Conservation (phyloP, 1,139 yeast genomes). For the Yamadazyma pseudoaaseri region DNA sequence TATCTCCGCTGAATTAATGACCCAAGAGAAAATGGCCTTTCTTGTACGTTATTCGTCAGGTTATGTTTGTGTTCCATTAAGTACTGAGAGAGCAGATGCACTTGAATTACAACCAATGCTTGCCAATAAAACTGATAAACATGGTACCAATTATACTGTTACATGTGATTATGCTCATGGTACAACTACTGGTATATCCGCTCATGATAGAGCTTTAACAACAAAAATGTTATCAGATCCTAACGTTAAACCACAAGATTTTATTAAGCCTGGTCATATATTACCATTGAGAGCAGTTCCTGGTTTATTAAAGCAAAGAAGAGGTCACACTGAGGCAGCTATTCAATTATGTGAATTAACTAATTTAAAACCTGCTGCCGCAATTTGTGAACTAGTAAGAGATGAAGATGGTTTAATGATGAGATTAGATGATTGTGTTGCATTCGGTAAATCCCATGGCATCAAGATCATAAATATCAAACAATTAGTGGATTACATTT, state of each 20-base stretch:
- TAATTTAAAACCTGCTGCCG: slow-evolving; percentile 83
- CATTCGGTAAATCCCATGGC: slow-evolving; percentile 60
- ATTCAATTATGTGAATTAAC: slow-evolving; percentile 81
- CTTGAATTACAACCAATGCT: slow-evolving; percentile 82
- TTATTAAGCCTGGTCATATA: slow-evolving; percentile 90
- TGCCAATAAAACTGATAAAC: slow-evolving; percentile 68
- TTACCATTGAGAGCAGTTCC: slow-evolving; percentile 90
- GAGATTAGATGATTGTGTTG: slow-evolving; percentile 82
- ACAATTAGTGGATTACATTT: slow-evolving; percentile 60
- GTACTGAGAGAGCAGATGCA: slow-evolving; percentile 73
- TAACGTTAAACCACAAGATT: slow-evolving; percentile 54
- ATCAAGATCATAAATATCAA: slow-evolving; percentile 82
- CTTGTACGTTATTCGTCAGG: slow-evolving; percentile 88
- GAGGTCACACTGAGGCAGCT: slow-evolving; percentile 99
- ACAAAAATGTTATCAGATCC: slow-evolving; percentile 69
- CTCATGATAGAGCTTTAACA: slow-evolving; percentile 89
- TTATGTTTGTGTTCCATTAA: slow-evolving; percentile 88
- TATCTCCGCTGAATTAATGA: slow-evolving; percentile 79
- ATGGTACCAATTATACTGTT: slow-evolving; percentile 95
- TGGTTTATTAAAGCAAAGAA: slow-evolving; percentile 76
- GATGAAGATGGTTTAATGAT: slow-evolving; percentile 96
- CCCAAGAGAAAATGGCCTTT: slow-evolving; percentile 91
- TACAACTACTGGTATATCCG: slow-evolving; percentile 97
- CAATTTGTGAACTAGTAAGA: slow-evolving; percentile 89
- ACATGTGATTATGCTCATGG: slow-evolving; percentile 84